Evolutionary conservation across 495 filamentous ascomycete genomes (phyloP).

Genomic region (Sabuloglossum arenarium): DNA sequence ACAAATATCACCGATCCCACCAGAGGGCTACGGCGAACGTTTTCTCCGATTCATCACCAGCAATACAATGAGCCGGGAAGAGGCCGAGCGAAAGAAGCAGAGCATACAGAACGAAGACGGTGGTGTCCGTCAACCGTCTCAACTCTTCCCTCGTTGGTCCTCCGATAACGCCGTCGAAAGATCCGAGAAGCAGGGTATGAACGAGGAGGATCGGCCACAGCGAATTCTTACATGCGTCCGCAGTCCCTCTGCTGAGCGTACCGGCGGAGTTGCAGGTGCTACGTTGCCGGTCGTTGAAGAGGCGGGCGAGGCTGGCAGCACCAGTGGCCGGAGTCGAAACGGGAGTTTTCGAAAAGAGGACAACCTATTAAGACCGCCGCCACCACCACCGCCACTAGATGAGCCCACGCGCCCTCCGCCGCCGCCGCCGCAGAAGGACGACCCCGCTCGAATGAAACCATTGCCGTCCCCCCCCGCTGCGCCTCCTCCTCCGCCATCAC

Average conservation of each 20-base stretch:
- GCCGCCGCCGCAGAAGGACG: background rate
- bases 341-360: background rate
- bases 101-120: conserved; percentile 18
- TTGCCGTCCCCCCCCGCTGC: background rate
- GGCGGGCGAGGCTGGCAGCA: conserved; percentile 58
- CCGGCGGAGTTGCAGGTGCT: conserved; percentile 30
- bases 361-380: background rate
- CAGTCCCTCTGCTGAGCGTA: conserved; percentile 31
- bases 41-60: conserved; percentile 85
- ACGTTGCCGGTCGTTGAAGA: conserved; percentile 89
- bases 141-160: conserved; percentile 14
- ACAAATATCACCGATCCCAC: conserved; percentile 86
- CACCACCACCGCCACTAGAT: background rate
- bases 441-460: background rate
- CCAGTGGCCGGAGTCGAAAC: conserved; percentile 30
- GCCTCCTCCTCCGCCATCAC: background rate
- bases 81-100: conserved; percentile 43
- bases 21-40: conserved; percentile 76
- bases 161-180: conserved; percentile 22
- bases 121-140: conserved; percentile 1
- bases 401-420: background rate
- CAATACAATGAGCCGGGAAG: conserved; percentile 74
- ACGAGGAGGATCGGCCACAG: conserved; percentile 29
- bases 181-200: conserved; percentile 25
- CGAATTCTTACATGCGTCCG: conserved; percentile 29